Evolutionary conservation across 2,329 filamentous ascomycete genomes (phyloP).

Genomic region (Phaeosphaeria sp.): DNA sequence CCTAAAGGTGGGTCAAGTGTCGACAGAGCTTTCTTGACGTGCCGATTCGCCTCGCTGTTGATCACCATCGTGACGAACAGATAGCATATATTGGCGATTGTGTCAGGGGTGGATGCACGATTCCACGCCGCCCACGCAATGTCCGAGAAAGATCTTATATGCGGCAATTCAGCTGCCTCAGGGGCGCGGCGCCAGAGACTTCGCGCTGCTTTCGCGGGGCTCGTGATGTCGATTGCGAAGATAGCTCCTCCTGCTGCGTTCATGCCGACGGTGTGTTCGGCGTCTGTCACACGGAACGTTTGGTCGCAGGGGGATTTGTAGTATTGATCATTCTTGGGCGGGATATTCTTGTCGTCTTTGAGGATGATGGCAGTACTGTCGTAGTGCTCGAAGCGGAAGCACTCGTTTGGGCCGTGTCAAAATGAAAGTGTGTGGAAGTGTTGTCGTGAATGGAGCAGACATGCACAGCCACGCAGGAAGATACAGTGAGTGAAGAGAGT

Average conservation of each 20-base stretch:
- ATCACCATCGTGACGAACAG: constrained; percentile 22
- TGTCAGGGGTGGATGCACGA: constrained; percentile 1
- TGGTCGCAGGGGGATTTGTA: constrained; percentile 21
- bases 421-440: too few species aligned
- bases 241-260: constrained; percentile 15
- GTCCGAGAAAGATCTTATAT: constrained; percentile 22
- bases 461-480: too few species aligned
- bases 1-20: constrained; percentile 9
- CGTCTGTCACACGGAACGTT: constrained; percentile 15
- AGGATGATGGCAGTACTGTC: constrained; percentile 11
- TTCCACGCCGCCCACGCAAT: constrained; percentile 31
- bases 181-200: constrained; percentile 14
- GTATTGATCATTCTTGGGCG: constrained; percentile 9
- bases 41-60: constrained; percentile 16
- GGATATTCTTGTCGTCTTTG: constrained; percentile 2
- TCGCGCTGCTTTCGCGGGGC: constrained; percentile 11
- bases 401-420: constrained; percentile 22
- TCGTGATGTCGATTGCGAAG: constrained; percentile 10
- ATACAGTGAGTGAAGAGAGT: too few species aligned
- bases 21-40: constrained; percentile 15
- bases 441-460: too few species aligned
- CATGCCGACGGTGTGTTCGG: constrained; percentile 16
- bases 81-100: constrained; percentile 23
- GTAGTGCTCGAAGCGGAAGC: constrained; percentile 21
- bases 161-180: constrained; percentile 18